Evolutionary conservation across 441 rosid species (phyloP).

Genomic region (Corymbia citriodora): DNA sequence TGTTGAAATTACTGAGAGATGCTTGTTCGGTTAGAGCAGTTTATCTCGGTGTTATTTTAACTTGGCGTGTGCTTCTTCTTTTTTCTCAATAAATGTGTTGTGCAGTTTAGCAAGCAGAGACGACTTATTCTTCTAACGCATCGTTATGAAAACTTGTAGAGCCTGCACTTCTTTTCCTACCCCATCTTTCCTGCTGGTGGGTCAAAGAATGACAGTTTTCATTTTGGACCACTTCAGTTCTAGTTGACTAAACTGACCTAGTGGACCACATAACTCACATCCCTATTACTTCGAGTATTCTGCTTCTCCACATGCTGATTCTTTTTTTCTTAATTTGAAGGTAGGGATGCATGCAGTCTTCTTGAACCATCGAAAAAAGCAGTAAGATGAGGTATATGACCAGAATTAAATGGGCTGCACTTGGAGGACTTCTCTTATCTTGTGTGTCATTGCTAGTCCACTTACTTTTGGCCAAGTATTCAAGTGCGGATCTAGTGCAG

Average conservation of each 20-base stretch:
- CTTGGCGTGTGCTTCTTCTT: background rate
- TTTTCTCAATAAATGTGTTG: background rate
- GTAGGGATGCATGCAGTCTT: background rate
- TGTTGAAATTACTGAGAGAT: background rate
- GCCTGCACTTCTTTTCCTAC: background rate
- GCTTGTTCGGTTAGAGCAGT: background rate
- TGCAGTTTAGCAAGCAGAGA: background rate
- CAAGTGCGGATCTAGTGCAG: slow-evolving; percentile 30
- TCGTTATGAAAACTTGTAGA: background rate
- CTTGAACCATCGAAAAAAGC: background rate
- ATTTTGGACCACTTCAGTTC: background rate
- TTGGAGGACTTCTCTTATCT: slow-evolving; percentile 65
- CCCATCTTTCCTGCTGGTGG: background rate
- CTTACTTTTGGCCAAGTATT: slow-evolving; percentile 76
- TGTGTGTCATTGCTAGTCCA: slow-evolving; percentile 75
- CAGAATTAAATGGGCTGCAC: slow-evolving; percentile 80
- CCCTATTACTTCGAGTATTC: background rate
- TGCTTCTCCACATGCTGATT: background rate
- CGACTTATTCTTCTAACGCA: background rate
- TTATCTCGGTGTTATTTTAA: background rate
- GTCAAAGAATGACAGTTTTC: background rate
- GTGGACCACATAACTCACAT: background rate
- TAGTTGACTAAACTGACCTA: background rate
- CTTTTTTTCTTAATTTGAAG: background rate
- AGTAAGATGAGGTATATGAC: background rate